Conservation (phyloP, 805 yeast species). For the Ogataea haglerorum region DNA sequence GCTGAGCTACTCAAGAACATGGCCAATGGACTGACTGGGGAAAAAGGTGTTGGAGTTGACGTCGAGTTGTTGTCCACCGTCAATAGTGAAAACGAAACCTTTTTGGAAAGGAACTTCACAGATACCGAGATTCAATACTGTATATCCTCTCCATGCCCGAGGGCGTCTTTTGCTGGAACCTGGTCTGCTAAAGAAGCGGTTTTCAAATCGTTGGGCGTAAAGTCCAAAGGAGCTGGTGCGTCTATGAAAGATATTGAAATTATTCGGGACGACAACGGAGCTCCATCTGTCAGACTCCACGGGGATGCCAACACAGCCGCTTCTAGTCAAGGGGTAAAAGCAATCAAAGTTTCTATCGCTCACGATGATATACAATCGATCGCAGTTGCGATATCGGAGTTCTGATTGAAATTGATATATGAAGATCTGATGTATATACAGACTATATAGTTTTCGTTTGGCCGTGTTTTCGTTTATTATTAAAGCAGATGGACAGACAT, state of each 20-base stretch:
- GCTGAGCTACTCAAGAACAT: conserved; percentile 58
- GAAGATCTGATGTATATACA: neutral
- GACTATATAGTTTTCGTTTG: neutral
- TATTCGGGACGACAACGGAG: conserved; percentile 65
- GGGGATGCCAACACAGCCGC: conserved; percentile 83
- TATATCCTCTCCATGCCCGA: conserved; percentile 65
- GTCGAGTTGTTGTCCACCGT: conserved; percentile 83
- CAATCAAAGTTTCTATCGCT: conserved; percentile 83
- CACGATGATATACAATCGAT: conserved; percentile 97
- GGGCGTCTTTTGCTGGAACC: conserved; percentile 92
- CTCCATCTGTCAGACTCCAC: conserved; percentile 72
- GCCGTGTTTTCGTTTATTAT: too few species aligned
- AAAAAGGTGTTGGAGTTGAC: conserved; percentile 90
- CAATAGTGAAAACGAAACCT: conserved; percentile 85
- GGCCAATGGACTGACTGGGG: conserved; percentile 44
- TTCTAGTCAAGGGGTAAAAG: conserved; percentile 58
- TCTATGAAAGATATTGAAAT: conserved; percentile 89
- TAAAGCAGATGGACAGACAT: too few species aligned
- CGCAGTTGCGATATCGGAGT: conserved; percentile 83
- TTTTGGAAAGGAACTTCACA: conserved; percentile 90
- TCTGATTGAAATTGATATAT: neutral
- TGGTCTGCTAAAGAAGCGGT: conserved; percentile 99
- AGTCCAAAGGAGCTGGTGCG: conserved; percentile 93
- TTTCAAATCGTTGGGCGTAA: conserved; percentile 89
- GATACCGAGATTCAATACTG: conserved; percentile 77